phyloP scores from a whole-genome alignment of 2,329 filamentous ascomycete species.

The Fusarium graminum region DNA sequence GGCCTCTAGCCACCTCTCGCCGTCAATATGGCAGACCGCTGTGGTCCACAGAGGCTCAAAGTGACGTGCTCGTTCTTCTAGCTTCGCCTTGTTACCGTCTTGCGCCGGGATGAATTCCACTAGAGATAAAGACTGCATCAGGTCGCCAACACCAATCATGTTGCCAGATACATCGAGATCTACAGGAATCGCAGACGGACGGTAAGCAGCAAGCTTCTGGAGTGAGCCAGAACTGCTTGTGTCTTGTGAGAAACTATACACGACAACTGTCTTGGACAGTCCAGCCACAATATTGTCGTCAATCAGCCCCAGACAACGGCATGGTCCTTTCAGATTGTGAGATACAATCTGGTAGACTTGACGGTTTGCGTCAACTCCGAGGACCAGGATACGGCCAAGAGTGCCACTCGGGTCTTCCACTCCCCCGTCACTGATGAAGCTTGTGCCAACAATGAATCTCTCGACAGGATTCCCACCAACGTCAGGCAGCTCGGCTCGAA shows the following conservation, averaged over 20 bases:
- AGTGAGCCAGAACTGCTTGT: conserved; percentile 70
- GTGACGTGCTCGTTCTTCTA: conserved; percentile 83
- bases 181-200: conserved; percentile 85
- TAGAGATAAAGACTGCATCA: conserved; percentile 92
- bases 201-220: conserved; percentile 79
- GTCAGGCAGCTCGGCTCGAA: conserved; percentile 78
- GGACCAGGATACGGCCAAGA: conserved; percentile 82
- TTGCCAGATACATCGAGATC: conserved; percentile 81
- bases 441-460: conserved; percentile 91
- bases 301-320: conserved; percentile 81
- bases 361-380: conserved; percentile 83
- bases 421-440: conserved; percentile 75
- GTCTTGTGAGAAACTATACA: conserved; percentile 68
- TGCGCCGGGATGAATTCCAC: conserved; percentile 75
- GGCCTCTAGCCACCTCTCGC: conserved; percentile 82
- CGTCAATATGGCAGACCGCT: conserved; percentile 77
- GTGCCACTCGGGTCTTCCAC: conserved; percentile 61
- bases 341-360: conserved; percentile 79
- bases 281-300: conserved; percentile 85
- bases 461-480: conserved; percentile 71
- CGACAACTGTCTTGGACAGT: conserved; percentile 85
- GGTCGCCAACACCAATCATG: conserved; percentile 85
- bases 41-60: conserved; percentile 87
- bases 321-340: conserved; percentile 80
- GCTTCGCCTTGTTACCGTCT: conserved; percentile 68